phyloP scores from a whole-genome alignment of 352 stramenopile species.

The Globisporangium heterothallicum region DNA sequence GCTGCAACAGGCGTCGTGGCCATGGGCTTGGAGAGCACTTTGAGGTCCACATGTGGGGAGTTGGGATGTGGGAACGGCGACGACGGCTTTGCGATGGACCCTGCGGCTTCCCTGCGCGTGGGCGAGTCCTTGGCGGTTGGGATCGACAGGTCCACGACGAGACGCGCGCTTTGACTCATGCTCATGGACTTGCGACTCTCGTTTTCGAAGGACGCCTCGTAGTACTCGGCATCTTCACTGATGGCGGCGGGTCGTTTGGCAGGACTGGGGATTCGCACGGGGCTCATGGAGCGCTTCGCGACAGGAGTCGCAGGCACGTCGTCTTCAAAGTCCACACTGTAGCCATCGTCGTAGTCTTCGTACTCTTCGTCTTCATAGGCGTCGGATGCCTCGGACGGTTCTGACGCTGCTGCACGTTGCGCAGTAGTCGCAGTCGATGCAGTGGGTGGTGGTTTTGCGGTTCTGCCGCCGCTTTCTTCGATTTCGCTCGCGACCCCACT shows the following conservation, averaged over 20 bases:
- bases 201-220: slow-evolving; percentile 66
- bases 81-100: not conserved
- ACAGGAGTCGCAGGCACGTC: slow-evolving; percentile 4
- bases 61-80: slow-evolving; percentile 19
- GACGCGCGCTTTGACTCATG: slow-evolving; percentile 26
- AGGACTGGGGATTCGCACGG: not conserved
- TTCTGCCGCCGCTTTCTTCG: slow-evolving; percentile 30
- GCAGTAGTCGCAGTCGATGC: no score
- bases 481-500: slow-evolving; percentile 51
- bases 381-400: slow-evolving; percentile 12
- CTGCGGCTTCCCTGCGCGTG: slow-evolving; percentile 10
- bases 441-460: not conserved
- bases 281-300: not conserved
- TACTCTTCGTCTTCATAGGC: slow-evolving; percentile 27
- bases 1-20: not conserved
- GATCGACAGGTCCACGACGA: slow-evolving; percentile 62
- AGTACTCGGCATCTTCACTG: slow-evolving; percentile 40
- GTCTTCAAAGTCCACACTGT: slow-evolving; percentile 74
- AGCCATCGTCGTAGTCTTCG: slow-evolving; percentile 49
- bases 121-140: slow-evolving; percentile 32
- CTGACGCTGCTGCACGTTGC: slow-evolving; percentile 14
- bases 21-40: slow-evolving; percentile 36
- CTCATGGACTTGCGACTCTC: slow-evolving; percentile 50
- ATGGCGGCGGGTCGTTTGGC: slow-evolving; percentile 11
- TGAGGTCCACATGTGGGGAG: slow-evolving; percentile 36